phyloP scores from a whole-genome alignment of 2,329 filamentous ascomycete species.

The Microdochium bolleyi region DNA sequence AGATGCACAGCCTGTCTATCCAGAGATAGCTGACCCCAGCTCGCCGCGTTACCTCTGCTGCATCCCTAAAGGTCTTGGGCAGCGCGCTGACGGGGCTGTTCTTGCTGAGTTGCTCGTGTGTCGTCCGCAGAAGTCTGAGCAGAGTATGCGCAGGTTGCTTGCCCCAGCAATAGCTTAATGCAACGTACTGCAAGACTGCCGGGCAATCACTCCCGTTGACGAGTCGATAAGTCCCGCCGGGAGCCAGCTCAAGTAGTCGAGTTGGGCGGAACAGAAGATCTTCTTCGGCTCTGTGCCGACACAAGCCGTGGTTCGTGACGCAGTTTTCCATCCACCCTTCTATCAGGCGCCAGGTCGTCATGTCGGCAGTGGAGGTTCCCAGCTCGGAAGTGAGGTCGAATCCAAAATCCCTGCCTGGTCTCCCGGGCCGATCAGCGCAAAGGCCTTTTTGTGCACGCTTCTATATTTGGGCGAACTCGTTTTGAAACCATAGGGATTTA shows the following conservation, averaged over 20 bases:
- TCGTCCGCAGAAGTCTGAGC: slow-evolving; percentile 3
- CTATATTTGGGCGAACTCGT: too few species aligned
- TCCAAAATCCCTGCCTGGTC: neutral
- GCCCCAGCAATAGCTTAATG: slow-evolving; percentile 12
- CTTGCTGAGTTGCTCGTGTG: neutral
- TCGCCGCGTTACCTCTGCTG: slow-evolving; percentile 8
- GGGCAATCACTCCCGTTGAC: slow-evolving; percentile 4
- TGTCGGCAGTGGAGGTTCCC: slow-evolving; percentile 3
- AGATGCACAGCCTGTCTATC: slow-evolving; percentile 15
- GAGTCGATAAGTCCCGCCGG: slow-evolving; percentile 4
- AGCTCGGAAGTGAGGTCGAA: slow-evolving; percentile 1
- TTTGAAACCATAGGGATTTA: too few species aligned
- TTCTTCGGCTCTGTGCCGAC: neutral
- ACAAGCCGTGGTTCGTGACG: slow-evolving; percentile 3
- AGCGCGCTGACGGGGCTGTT: slow-evolving; percentile 4
- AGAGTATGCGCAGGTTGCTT: slow-evolving; percentile 2
- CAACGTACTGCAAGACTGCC: slow-evolving; percentile 5
- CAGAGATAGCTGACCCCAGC: slow-evolving; percentile 11
- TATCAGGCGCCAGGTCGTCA: slow-evolving; percentile 5
- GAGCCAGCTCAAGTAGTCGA: slow-evolving; percentile 8
- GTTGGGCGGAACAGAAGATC: slow-evolving; percentile 5
- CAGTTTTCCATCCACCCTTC: slow-evolving; percentile 8
- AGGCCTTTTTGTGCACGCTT: too few species aligned
- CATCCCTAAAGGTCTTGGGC: slow-evolving; percentile 8
- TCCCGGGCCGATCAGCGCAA: too few species aligned